phyloP scores from a whole-genome alignment of 345 rosid genomes.

The Moricandia arvensis region DNA sequence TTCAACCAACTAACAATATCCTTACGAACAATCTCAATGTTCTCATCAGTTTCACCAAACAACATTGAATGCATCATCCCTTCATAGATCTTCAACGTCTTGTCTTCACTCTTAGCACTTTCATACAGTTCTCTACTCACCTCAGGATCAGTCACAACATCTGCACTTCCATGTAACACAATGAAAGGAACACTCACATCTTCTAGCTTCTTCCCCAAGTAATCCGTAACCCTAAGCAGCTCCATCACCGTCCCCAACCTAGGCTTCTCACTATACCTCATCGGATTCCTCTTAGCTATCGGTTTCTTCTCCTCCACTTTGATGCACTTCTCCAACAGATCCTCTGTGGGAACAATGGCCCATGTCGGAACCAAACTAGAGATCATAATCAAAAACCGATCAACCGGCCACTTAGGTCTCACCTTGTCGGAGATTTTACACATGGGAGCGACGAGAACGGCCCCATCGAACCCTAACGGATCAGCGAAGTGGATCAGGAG shows the following conservation, averaged over 20 bases:
- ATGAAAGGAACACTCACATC: constrained; percentile 64
- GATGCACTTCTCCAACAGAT: constrained; percentile 55
- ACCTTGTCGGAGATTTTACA: constrained; percentile 74
- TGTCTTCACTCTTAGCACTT: constrained; percentile 56
- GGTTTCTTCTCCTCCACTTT: constrained; percentile 62
- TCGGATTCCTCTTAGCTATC: constrained; percentile 58
- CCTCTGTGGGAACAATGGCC: constrained; percentile 72
- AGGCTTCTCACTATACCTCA: constrained; percentile 72
- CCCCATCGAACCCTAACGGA: constrained; percentile 59
- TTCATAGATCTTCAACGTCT: constrained; percentile 59
- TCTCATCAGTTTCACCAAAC: constrained; percentile 85
- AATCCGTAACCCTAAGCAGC: constrained; percentile 67
- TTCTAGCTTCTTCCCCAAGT: constrained; percentile 43
- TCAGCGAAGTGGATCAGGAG: constrained; percentile 60
- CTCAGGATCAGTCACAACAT: constrained; percentile 74
- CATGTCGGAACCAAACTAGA: constrained; percentile 69
- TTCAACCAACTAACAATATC: constrained; percentile 71
- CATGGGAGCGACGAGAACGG: constrained; percentile 80
- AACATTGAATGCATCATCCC: constrained; percentile 92
- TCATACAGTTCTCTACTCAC: constrained; percentile 60
- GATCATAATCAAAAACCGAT: constrained; percentile 50
- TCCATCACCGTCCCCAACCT: constrained; percentile 77
- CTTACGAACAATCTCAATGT: constrained; percentile 54
- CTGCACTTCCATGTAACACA: constrained; percentile 70
- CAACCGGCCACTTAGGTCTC: constrained; percentile 78